A percentile compares a stretch with the other conserved stretches of the same genome.
Conservation (phyloP, 2,329 filamentous ascomycete species). For the Phoma sp. region DNA sequence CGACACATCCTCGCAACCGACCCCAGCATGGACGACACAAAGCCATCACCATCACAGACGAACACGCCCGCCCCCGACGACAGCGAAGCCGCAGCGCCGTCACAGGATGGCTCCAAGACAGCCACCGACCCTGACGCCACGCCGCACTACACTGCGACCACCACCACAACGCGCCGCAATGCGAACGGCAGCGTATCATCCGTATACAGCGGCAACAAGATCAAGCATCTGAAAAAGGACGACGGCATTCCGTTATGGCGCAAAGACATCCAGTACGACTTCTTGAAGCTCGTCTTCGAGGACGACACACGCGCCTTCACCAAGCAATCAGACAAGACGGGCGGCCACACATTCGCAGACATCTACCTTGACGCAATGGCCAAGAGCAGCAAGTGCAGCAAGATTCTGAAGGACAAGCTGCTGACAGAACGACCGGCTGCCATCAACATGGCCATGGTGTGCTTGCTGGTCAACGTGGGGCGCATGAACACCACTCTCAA, state of each 20-base stretch:
- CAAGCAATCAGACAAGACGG: slow-evolving; percentile 84
- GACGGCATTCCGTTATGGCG: slow-evolving; percentile 88
- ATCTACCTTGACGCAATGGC: slow-evolving; percentile 99
- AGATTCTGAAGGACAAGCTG: slow-evolving; percentile 96
- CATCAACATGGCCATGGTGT: slow-evolving; percentile 99
- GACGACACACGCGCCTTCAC: slow-evolving; percentile 81
- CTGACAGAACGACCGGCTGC: slow-evolving; percentile 89
- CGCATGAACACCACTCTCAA: slow-evolving; percentile 99
- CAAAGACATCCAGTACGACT: slow-evolving; percentile 88
- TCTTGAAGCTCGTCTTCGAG: slow-evolving; percentile 80
- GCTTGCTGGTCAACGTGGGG: slow-evolving; percentile 93
- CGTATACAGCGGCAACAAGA: slow-evolving; percentile 76
- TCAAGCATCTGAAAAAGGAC: slow-evolving; percentile 85
- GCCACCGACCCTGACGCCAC: slow-evolving; percentile 35
- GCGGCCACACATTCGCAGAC: slow-evolving; percentile 82
- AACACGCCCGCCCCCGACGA: slow-evolving; percentile 45
- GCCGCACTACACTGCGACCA: slow-evolving; percentile 57
- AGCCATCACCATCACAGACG: slow-evolving; percentile 35
- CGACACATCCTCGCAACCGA: slow-evolving; percentile 50
- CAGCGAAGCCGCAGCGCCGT: slow-evolving; percentile 39
- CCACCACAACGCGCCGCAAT: slow-evolving; percentile 64
- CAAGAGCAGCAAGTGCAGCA: slow-evolving; percentile 97
- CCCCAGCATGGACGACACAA: slow-evolving; percentile 45
- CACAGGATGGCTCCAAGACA: slow-evolving; percentile 35
- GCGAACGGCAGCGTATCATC: slow-evolving; percentile 71